Evolutionary conservation across 139 green algal genomes (phyloP), one percentile per base, ranked within the genome.

Genomic region (Chlorella sp.): DNA sequence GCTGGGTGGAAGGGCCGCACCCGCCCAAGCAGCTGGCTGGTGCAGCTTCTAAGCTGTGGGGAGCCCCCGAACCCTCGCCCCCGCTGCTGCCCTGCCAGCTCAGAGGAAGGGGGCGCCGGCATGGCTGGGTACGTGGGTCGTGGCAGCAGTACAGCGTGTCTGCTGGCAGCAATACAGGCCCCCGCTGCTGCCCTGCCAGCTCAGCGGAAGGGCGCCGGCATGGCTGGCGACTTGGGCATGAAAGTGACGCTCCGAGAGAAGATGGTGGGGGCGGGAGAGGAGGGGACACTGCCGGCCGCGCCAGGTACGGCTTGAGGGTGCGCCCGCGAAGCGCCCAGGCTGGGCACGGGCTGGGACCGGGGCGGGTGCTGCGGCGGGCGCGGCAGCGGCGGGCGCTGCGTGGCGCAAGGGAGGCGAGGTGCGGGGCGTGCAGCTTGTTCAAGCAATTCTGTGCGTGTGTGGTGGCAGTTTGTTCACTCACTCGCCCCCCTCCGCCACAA

Each of bases 201-300:
- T 91, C 81, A 91, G 80, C 88, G 88, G 42, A 83, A 75, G 88
- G 92, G 93, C 24, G 96, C 95, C 14, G 95, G 96, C 89, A 97
- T 92, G 12, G 90, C 91, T 2, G 96, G 96, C 1, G 92, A 94
- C 22, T 92, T 85, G 24, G 96, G 96, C 90, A 95, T 89, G 86
- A 93, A 95, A 2, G 94, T 94, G 37, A 95, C 88, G 14, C 85
- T 92, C 37, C 92, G 90, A 42, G 92, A 92, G 57, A 94, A 95
- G 60, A 93, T 64, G 24, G 68, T 24, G 18, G 89, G 87, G 14
- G 92, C 76, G 3, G 89, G 73, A 3, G 83, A 93, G 7, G 34
- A 16, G 32, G 78, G 57, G 9, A 40, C 30, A 15, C 57, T 48
- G 36, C 57, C 77, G 1, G 71, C 73, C 0, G 80, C 69, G 37